phyloP scores from a whole-genome alignment of 2,329 filamentous ascomycete genomes.

The Nemania diffusa region DNA sequence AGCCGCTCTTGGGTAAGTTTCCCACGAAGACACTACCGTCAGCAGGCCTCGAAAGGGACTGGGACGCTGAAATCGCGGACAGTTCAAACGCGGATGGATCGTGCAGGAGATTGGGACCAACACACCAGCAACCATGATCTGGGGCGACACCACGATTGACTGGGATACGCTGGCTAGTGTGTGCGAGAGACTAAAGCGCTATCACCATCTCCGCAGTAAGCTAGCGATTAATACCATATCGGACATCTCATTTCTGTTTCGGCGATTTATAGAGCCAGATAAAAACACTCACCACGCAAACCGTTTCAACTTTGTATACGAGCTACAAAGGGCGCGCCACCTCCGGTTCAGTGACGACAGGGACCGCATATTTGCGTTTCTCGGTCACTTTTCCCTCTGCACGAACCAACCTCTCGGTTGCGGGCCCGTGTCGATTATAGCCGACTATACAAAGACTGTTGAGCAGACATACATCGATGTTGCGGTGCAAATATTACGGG shows the following conservation, averaged over 20 bases:
- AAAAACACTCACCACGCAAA: slow-evolving; percentile 5
- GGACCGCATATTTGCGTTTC: slow-evolving; percentile 21
- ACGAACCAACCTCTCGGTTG: background rate
- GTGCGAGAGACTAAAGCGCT: background rate
- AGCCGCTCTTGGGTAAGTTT: background rate
- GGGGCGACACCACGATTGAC: background rate
- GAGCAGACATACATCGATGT: background rate
- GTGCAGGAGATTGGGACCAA: slow-evolving; percentile 18
- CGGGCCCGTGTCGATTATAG: background rate
- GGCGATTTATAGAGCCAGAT: slow-evolving; percentile 16
- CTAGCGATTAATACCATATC: background rate
- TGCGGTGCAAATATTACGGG: background rate
- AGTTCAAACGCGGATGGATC: slow-evolving; percentile 15
- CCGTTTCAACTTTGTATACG: slow-evolving; percentile 17
- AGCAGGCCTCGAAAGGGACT: background rate
- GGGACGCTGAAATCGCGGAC: background rate
- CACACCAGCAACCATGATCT: slow-evolving; percentile 2
- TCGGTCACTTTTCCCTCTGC: slow-evolving; percentile 11
- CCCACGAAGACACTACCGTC: background rate
- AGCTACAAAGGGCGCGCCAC: slow-evolving; percentile 13
- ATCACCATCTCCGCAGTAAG: slow-evolving; percentile 8
- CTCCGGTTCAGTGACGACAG: background rate
- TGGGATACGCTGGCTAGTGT: slow-evolving; percentile 11
- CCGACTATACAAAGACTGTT: slow-evolving; percentile 4
- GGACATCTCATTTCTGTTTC: slow-evolving; percentile 7